Base-by-base conservation (phyloP, 1,284 basidiomycete genomes). In the Inonotus obliquus region DNA sequence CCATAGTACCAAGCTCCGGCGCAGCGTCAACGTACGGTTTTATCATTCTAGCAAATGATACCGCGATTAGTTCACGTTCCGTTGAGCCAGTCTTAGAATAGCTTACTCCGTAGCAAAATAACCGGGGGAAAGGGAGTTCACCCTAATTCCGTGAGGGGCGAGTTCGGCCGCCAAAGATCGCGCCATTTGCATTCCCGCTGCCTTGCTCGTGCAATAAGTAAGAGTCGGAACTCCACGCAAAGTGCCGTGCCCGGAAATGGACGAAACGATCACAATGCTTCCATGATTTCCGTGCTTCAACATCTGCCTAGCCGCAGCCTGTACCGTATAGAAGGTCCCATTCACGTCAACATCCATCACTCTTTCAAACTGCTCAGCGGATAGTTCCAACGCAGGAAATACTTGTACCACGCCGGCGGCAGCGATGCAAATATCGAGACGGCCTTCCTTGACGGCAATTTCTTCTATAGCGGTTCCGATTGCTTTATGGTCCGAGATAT, bases 91-190 rank as follows among this genome's bases (percentile, higher is more conserved):
- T 21, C 6, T 25, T 19, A 49, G 21, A 23, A 9, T n/a, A 32
- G 1, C 83, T 53, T 65, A 89, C 88, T 76, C 77, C 1, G 89
- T 91, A 67, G 86, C 85, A 47, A 91, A 90, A 70, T 91, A 80
- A 2, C 89, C 89, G 0, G 88, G 88, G 9, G 86, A 89, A 57
- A 91, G 76, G n/a, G 85, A 77, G 70, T 91, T 91, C 60, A 92
- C 87, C 5, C 90, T 78, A 64, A 94, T 93, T 3, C 80, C 75
- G 69, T 85, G 77, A 23, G 73, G 77, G 5, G 89, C 90, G 59
- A 92, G 83, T 71, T 94, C 92, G 71, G 88, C 89, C 2, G 92
- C 92, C 81, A 94, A 83, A 74, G 87, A 92, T 64, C 90, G 82
- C 19, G 78, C 85, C 85, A 93, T 90, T 74, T 94, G 92, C 48